These are phyloP conservation scores for Plasmodium malariae DNA, from an alignment of 169 alveolate species.

Conservation along the genomic window DNA sequence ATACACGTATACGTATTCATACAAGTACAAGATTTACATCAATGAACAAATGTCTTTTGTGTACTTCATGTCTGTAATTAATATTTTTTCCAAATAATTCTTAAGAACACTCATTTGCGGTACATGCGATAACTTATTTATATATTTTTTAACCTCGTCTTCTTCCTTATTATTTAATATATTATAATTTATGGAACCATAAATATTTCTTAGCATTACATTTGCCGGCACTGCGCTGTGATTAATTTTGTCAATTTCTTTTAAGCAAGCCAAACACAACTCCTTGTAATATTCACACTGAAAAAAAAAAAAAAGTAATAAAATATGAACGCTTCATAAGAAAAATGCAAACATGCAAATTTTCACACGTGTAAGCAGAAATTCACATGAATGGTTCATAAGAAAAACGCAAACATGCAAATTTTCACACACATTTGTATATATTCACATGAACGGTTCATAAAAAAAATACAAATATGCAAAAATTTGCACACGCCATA, in stretches of 20 bases:
- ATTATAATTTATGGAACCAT: conserved; percentile 48
- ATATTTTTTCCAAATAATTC: conserved; percentile 43
- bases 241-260: conserved; percentile 72
- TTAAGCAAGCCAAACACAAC: conserved; percentile 50
- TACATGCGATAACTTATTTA: conserved; percentile 44
- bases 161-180: conserved; percentile 45
- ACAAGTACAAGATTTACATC: conserved; percentile 2
- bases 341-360: background rate
- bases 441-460: background rate
- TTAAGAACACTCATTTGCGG: conserved; percentile 52
- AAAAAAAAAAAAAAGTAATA: background rate
- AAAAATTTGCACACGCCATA: background rate
- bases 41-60: conserved; percentile 52
- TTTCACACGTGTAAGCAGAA: background rate
- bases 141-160: conserved; percentile 59
- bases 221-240: conserved; percentile 48
- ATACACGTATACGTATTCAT: background rate
- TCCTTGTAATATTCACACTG: conserved; percentile 70
- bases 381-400: conserved; percentile 20
- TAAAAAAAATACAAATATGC: conserved; percentile 10
- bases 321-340: background rate
- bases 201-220: conserved; percentile 62
- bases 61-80: conserved; percentile 66
- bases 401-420: conserved; percentile 1
- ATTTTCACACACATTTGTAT: background rate